phyloP scores from a whole-genome alignment of 139 green algal species.

The Chlorokybus atmophyticus region DNA sequence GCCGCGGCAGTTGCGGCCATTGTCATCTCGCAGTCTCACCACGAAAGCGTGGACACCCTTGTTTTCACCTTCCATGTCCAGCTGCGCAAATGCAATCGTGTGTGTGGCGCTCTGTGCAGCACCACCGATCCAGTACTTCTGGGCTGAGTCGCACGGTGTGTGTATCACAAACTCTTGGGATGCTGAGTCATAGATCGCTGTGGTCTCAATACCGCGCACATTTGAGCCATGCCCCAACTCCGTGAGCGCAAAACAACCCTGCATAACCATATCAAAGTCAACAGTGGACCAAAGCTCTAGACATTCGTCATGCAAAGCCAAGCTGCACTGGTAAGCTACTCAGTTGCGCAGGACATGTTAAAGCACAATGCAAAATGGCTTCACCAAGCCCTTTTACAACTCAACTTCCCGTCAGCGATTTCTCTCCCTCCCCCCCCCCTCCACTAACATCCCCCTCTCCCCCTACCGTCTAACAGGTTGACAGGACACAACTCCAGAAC shows the following conservation, averaged over 20 bases:
- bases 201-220: slow-evolving; percentile 76
- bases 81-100: slow-evolving; percentile 67
- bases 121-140: slow-evolving; percentile 67
- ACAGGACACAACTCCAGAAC: too few relatives aligned
- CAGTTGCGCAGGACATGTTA: too few relatives aligned
- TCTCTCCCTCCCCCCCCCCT: too few relatives aligned
- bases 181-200: slow-evolving; percentile 47
- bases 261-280: slow-evolving; percentile 19
- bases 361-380: too few relatives aligned
- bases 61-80: slow-evolving; percentile 52
- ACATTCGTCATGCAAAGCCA: too few relatives aligned
- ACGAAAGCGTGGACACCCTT: slow-evolving; percentile 82
- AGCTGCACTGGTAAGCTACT: too few relatives aligned
- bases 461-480: too few relatives aligned
- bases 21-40: slow-evolving; percentile 64
- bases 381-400: too few relatives aligned
- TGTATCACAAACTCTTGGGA: slow-evolving; percentile 64
- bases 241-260: slow-evolving; percentile 70
- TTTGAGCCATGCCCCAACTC: slow-evolving; percentile 74
- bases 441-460: too few relatives aligned
- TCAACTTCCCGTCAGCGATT: too few relatives aligned
- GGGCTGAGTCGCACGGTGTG: slow-evolving; percentile 61
- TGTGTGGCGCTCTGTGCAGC: slow-evolving; percentile 47
- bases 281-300: too few relatives aligned
- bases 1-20: slow-evolving; percentile 34